Base-by-base conservation (phyloP, 768 basidiomycete genomes). In the Termitomyces sp. region DNA sequence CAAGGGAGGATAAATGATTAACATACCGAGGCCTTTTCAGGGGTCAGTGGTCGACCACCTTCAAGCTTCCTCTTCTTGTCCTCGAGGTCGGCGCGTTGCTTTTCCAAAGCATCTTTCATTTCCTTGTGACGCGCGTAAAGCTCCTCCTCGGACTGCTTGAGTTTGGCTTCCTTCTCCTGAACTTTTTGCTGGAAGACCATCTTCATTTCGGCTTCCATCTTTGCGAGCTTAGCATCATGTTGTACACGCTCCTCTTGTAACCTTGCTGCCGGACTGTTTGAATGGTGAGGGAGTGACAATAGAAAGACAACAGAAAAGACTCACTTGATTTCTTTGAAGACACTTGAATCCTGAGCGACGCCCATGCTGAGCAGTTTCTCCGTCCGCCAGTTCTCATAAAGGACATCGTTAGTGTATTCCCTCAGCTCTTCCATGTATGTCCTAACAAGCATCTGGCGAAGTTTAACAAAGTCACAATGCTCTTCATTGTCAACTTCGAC, bases 201-300 rank as follows among this genome's bases (percentile, higher is more conserved):
- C 86, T 98, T 98, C 97, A 99, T 99, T 81, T 98, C 97, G 56
- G 94, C 91, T 77, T 99, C 97, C 89, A 98, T 98, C 86, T 99
- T 99, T 56, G 92, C 85, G 55, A 99, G 85, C 73, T 98, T 98
- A 64, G 92, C 90, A 76, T 99, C 96, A 75, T 99, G 96, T 68
- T 98, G 73, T 53, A 92, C 80, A 56, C 97, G 91, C 70, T 99
- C 97, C 70, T 99, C 97, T 62, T 95, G 94, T 77, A 93, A 84
- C 74, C 94, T 90, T 58, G 90, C 92, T 49, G 95, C 95, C 61
- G 97, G 97, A 75, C 96, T 98, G 65, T 2, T 58, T 54, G 56
- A 39, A 58, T 53, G 26, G 49, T 67, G 24, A 58, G 29, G 60
- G 61, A 49, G 6, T 6, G 46, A 63, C 32, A 50, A 31, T 16